These are phyloP conservation scores for Pulveroboletus sp. DNA, from an alignment of 768 basidiomycete species.

Conservation along the genomic window DNA sequence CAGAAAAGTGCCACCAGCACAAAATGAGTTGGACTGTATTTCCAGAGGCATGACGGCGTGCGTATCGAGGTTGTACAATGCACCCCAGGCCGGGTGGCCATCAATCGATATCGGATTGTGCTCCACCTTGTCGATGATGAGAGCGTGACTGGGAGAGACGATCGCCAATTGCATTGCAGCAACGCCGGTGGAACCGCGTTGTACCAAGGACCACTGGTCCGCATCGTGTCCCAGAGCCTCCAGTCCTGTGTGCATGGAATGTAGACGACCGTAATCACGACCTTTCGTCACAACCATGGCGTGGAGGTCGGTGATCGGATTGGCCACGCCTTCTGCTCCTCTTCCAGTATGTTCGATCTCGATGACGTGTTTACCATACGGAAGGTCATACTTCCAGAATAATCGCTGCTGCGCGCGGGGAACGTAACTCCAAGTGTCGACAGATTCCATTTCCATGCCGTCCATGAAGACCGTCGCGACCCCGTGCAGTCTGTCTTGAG, in stretches of 20 bases:
- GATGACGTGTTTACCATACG: slow-evolving; percentile 51
- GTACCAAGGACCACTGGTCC: slow-evolving; percentile 51
- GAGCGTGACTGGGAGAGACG: slow-evolving; percentile 63
- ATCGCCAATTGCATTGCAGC: slow-evolving; percentile 74
- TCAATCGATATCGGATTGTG: slow-evolving; percentile 73
- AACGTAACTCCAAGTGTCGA: slow-evolving; percentile 42
- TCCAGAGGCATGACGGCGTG: slow-evolving; percentile 57
- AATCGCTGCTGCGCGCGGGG: slow-evolving; percentile 55
- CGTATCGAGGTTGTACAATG: slow-evolving; percentile 65
- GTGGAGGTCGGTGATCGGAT: slow-evolving; percentile 50
- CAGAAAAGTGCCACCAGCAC: slow-evolving; percentile 77
- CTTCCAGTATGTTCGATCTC: slow-evolving; percentile 57
- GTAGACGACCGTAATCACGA: background rate
- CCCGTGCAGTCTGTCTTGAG: slow-evolving; percentile 51
- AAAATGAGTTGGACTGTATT: slow-evolving; percentile 80
- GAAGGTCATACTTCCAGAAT: slow-evolving; percentile 57
- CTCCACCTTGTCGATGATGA: slow-evolving; percentile 82
- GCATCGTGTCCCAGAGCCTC: background rate
- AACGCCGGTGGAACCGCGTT: slow-evolving; percentile 70
- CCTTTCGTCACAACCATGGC: slow-evolving; percentile 64
- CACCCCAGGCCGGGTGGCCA: slow-evolving; percentile 80
- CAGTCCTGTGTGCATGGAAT: background rate
- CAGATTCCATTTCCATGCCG: slow-evolving; percentile 39
- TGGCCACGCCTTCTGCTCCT: slow-evolving; percentile 34
- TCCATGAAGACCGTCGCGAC: slow-evolving; percentile 56